A percentile compares a stretch with the other conserved stretches of the same genome.
phyloP scores from a whole-genome alignment of 2,329 filamentous ascomycete genomes.

The Acephala macrosclerotiorum region DNA sequence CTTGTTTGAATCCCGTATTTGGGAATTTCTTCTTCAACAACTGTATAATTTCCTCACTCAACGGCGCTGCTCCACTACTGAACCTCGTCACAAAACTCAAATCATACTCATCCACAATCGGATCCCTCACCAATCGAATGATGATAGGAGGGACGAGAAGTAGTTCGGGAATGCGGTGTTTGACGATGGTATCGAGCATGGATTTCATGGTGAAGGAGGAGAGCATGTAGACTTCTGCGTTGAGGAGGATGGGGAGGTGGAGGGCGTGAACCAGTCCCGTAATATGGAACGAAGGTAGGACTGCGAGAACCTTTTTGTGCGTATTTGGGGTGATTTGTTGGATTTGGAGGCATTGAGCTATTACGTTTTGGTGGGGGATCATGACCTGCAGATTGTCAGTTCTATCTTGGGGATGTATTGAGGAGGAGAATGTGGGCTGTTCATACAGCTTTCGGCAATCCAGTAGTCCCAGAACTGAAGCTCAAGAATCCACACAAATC shows the following conservation, averaged over 20 bases:
- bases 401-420: conserved; percentile 11
- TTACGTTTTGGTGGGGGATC: conserved; percentile 47
- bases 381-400: conserved; percentile 31
- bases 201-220: conserved; percentile 67
- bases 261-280: conserved; percentile 66
- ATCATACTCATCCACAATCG: conserved; percentile 33
- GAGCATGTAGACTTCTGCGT: conserved; percentile 72
- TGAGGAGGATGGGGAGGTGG: conserved; percentile 67
- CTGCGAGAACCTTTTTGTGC: conserved; percentile 73
- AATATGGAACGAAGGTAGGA: conserved; percentile 67
- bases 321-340: conserved; percentile 57
- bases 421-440: neutral
- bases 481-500: conserved; percentile 61
- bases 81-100: conserved; percentile 64
- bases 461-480: conserved; percentile 62
- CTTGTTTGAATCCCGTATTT: conserved; percentile 53
- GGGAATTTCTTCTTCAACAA: conserved; percentile 51
- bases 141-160: conserved; percentile 78
- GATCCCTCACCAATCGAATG: conserved; percentile 59
- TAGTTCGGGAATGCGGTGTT: conserved; percentile 71
- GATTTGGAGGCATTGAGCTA: conserved; percentile 59
- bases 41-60: conserved; percentile 47
- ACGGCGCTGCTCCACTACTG: conserved; percentile 56
- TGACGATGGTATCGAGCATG: conserved; percentile 68
- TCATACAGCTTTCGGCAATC: conserved; percentile 53